Evolutionary conservation across 2,329 filamentous ascomycete genomes (phyloP).

Genomic region (Ceratocystis variospora): DNA sequence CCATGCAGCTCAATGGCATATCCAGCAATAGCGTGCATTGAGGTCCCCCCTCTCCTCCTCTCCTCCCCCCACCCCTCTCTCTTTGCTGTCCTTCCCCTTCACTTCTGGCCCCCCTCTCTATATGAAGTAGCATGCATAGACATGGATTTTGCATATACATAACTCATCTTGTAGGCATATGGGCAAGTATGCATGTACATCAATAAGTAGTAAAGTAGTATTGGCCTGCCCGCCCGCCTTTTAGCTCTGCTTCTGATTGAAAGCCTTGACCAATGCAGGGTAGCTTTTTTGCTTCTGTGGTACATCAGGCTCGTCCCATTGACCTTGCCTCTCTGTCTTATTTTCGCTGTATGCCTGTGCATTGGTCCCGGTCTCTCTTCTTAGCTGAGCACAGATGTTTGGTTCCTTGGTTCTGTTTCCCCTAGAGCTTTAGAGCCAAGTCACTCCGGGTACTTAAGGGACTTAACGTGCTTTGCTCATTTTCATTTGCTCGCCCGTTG

Average conservation of each 20-base stretch:
- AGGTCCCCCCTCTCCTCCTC: background rate
- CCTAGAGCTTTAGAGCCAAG: background rate
- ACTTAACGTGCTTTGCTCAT: too few relatives aligned
- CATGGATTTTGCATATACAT: background rate
- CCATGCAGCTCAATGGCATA: background rate
- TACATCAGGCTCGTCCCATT: background rate
- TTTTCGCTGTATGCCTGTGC: background rate
- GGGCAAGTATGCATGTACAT: background rate
- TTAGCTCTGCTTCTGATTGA: background rate
- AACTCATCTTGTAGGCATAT: background rate
- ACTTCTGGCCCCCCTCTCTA: too few relatives aligned
- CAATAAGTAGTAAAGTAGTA: background rate
- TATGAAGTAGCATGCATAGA: background rate
- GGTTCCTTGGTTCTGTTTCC: slow-evolving; percentile 6
- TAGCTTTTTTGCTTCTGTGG: background rate
- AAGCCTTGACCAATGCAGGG: background rate
- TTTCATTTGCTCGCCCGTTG: background rate
- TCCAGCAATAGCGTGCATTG: background rate
- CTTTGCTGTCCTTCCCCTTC: too few relatives aligned
- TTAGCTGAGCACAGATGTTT: slow-evolving; percentile 8
- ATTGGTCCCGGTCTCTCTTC: background rate
- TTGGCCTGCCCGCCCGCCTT: background rate
- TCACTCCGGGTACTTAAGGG: background rate
- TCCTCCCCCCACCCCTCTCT: background rate
- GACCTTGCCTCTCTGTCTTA: background rate